phyloP scores from a whole-genome alignment of 495 filamentous ascomycete species.

The Penicillium dipodomyicola region DNA sequence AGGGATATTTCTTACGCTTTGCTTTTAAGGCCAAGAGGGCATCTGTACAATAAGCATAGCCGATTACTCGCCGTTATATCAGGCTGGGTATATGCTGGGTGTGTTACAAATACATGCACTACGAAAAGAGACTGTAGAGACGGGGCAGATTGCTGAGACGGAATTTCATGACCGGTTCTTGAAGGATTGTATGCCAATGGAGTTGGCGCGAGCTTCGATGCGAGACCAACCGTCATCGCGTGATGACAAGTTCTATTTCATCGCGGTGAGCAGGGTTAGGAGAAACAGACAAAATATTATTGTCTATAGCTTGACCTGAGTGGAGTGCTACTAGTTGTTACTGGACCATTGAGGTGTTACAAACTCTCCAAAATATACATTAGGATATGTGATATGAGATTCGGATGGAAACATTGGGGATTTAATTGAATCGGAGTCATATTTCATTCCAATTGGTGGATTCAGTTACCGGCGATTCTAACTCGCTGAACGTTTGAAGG shows the following conservation, averaged over 20 bases:
- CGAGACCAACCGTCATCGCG: constrained; percentile 6
- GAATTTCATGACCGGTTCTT: constrained; percentile 50
- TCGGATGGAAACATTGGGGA: neutral
- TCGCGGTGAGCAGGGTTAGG: neutral
- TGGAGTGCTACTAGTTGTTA: neutral
- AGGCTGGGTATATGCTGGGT: constrained; percentile 53
- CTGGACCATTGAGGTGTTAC: neutral
- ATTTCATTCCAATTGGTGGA: neutral
- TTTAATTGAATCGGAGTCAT: neutral
- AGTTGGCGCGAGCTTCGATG: constrained; percentile 48
- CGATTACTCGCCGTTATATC: constrained; percentile 41
- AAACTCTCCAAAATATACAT: neutral
- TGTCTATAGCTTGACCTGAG: neutral
- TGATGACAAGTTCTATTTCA: neutral
- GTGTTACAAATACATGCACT: constrained; percentile 47
- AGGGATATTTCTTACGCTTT: too few relatives aligned
- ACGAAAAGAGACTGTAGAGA: constrained; percentile 36
- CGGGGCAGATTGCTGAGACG: constrained; percentile 38
- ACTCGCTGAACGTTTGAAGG: neutral
- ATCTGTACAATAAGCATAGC: too few relatives aligned
- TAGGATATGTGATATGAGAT: neutral
- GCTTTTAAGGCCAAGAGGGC: too few relatives aligned
- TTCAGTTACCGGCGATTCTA: neutral
- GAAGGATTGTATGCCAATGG: constrained; percentile 50
- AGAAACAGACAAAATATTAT: neutral